These are phyloP conservation scores for Pestalotiopsis sp. DNA, from an alignment of 2,329 filamentous ascomycete species.

Conservation along the genomic window DNA sequence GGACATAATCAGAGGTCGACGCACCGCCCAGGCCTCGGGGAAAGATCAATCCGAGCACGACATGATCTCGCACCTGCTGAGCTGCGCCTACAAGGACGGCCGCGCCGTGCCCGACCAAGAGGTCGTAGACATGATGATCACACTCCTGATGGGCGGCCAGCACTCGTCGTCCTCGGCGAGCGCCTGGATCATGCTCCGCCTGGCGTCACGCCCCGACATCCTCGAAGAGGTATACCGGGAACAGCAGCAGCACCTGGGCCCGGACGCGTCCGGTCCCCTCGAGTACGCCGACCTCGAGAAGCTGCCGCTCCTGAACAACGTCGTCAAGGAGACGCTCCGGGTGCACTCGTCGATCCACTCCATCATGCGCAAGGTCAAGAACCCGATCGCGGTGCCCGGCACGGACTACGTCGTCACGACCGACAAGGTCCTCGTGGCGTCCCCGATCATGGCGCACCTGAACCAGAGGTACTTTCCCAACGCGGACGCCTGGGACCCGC, in stretches of 20 bases:
- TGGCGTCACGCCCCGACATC: constrained; percentile 71
- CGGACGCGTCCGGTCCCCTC: constrained; percentile 53
- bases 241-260: constrained; percentile 58
- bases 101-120: constrained; percentile 70
- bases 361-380: constrained; percentile 73
- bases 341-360: constrained; percentile 74
- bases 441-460: constrained; percentile 43
- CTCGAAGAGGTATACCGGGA: constrained; percentile 72
- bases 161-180: constrained; percentile 80
- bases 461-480: constrained; percentile 64
- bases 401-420: constrained; percentile 59
- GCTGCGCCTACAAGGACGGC: constrained; percentile 75
- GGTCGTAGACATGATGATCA: constrained; percentile 85
- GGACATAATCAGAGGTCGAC: constrained; percentile 68
- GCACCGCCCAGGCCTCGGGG: constrained; percentile 46
- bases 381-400: constrained; percentile 60
- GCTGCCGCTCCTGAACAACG: constrained; percentile 63
- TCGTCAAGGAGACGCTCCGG: constrained; percentile 73
- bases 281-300: constrained; percentile 61
- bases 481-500: constrained; percentile 61
- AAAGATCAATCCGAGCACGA: constrained; percentile 52
- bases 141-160: constrained; percentile 81
- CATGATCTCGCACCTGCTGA: constrained; percentile 83
- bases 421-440: constrained; percentile 47
- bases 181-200: constrained; percentile 75